A percentile compares a stretch with the other conserved stretches of the same genome.
These are phyloP conservation scores for Trichoderma harzianum DNA, from an alignment of 2,329 filamentous ascomycete species.

Conservation along the genomic window DNA sequence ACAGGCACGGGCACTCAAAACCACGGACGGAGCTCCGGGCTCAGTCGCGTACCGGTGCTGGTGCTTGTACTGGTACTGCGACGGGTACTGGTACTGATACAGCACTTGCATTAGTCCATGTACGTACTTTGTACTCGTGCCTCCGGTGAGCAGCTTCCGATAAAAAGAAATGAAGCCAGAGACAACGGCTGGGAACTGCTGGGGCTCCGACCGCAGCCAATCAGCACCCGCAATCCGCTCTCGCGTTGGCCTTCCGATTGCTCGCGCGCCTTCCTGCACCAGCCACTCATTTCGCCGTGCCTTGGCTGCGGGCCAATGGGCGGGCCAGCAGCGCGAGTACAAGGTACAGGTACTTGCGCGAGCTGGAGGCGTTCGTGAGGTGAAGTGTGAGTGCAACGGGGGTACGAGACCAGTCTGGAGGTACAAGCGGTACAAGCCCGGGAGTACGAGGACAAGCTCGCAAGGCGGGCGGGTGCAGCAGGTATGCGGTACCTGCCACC, in stretches of 20 bases:
- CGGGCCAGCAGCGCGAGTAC: background rate
- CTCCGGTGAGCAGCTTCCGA: conserved; percentile 7
- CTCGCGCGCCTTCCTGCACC: conserved; percentile 13
- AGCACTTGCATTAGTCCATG: conserved; percentile 1
- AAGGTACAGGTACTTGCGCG: background rate
- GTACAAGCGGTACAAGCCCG: background rate
- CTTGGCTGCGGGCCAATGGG: background rate
- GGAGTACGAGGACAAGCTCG: background rate
- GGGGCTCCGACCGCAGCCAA: background rate
- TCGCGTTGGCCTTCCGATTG: conserved; percentile 8
- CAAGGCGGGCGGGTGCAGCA: conserved; percentile 2
- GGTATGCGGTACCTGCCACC: conserved; percentile 4
- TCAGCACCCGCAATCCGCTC: background rate
- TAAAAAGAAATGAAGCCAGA: background rate
- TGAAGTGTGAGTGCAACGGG: background rate
- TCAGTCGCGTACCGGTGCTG: background rate
- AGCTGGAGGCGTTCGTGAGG: conserved; percentile 7
- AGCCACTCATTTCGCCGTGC: conserved; percentile 17
- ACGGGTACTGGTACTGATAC: background rate
- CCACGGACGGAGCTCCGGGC: background rate
- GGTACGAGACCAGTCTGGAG: background rate
- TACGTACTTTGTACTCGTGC: background rate
- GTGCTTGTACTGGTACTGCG: background rate
- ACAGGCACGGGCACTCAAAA: background rate
- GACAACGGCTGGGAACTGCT: conserved; percentile 5